A percentile compares a stretch with the other conserved stretches of the same genome.
phyloP scores from a whole-genome alignment of 2,329 filamentous ascomycete species.

The Xylariaceae sp. region DNA sequence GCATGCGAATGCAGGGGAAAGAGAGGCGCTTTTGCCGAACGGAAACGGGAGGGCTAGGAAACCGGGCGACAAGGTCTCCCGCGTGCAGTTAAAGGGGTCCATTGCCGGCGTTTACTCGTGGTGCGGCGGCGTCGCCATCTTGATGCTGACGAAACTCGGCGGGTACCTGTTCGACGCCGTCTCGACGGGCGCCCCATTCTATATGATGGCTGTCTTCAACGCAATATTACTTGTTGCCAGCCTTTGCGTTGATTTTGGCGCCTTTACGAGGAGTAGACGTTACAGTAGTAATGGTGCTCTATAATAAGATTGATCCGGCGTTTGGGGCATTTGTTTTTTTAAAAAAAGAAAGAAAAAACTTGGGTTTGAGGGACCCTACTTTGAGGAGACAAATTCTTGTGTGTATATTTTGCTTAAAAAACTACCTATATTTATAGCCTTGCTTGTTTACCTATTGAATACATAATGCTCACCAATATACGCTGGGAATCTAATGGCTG shows the following conservation, averaged over 20 bases:
- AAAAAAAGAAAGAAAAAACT: no score
- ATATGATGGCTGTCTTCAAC: constrained; percentile 90
- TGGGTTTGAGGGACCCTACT: no score
- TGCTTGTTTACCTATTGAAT: no score
- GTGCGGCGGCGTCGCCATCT: constrained; percentile 81
- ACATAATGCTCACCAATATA: no score
- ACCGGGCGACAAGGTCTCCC: constrained; percentile 31
- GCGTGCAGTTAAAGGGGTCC: constrained; percentile 73
- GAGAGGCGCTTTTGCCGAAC: constrained; percentile 32
- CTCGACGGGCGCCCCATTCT: constrained; percentile 77
- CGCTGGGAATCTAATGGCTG: no score
- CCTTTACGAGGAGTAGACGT: not conserved
- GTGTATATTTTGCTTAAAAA: no score
- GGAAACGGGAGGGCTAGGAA: constrained; percentile 30
- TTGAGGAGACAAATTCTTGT: no score
- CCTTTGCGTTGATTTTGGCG: constrained; percentile 43
- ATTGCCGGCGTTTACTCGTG: constrained; percentile 93
- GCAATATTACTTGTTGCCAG: constrained; percentile 58
- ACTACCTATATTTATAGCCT: no score
- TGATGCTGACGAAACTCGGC: constrained; percentile 86
- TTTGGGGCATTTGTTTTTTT: no score
- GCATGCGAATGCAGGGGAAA: constrained; percentile 22
- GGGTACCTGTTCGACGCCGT: constrained; percentile 77
- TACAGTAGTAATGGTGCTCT: not conserved
- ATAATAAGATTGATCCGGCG: no score